Evolutionary conservation across 805 yeast species (phyloP).

Genomic region (Monosporozyma aerobia): DNA sequence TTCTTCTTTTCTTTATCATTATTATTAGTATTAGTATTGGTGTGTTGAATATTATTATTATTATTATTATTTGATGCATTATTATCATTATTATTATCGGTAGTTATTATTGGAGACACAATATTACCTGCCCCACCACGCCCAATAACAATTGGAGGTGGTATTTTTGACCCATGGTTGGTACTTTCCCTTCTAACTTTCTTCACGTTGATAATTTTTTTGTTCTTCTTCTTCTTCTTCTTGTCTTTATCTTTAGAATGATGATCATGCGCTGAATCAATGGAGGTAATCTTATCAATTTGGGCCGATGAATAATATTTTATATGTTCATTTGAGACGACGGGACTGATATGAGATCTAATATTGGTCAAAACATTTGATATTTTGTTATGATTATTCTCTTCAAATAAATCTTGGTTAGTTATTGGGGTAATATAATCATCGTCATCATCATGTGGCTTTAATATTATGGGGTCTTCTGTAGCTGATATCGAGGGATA

Average conservation of each 20-base stretch:
- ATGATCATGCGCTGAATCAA: not conserved
- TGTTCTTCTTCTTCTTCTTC: not conserved
- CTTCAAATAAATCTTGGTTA: conserved; percentile 3
- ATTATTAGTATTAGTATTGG: not conserved
- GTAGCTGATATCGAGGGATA: too few species aligned
- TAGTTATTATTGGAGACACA: conserved; percentile 18
- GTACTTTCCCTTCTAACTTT: not conserved
- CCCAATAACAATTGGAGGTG: conserved; percentile 20
- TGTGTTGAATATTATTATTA: not conserved
- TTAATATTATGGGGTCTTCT: not conserved
- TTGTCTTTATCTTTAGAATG: not conserved
- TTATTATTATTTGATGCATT: conserved; percentile 2
- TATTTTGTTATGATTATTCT: not conserved
- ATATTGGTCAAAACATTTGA: conserved; percentile 1
- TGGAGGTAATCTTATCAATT: not conserved
- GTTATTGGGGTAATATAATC: conserved; percentile 5
- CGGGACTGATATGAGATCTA: conserved; percentile 1
- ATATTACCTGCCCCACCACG: conserved; percentile 32
- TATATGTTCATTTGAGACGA: not conserved
- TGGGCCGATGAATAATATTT: not conserved
- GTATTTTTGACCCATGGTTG: not conserved
- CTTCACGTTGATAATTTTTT: not conserved
- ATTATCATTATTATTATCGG: not conserved
- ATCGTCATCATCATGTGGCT: not conserved
- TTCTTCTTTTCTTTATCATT: conserved; percentile 3